A percentile compares a stretch with the other conserved stretches of the same genome.
Conservation (phyloP, 768 basidiomycete species). For the Amanita brunnescens region DNA sequence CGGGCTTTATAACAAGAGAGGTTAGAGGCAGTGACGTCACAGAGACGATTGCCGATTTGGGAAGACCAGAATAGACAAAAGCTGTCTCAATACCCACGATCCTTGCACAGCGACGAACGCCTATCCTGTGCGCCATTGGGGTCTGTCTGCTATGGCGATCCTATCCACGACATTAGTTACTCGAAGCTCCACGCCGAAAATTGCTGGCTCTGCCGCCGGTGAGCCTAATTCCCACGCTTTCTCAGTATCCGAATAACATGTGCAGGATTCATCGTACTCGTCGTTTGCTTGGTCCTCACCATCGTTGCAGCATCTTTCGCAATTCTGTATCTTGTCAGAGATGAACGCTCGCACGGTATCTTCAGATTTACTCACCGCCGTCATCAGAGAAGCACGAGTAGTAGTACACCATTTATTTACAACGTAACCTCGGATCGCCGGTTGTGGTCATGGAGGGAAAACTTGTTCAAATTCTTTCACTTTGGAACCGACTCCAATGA, state of each 20-base stretch:
- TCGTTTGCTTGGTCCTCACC: constrained; percentile 3
- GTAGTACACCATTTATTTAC: neutral
- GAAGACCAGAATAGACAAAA: neutral
- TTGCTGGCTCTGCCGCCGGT: constrained; percentile 6
- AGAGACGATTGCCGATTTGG: neutral
- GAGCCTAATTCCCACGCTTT: neutral
- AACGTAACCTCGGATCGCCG: neutral
- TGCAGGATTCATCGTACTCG: constrained; percentile 5
- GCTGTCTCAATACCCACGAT: neutral
- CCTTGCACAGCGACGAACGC: neutral
- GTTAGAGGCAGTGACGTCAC: neutral
- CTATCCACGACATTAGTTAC: neutral
- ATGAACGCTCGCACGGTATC: neutral
- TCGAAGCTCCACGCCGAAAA: neutral
- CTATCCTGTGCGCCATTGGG: too few species aligned
- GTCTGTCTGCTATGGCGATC: neutral
- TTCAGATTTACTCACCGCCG: neutral
- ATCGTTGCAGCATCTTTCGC: neutral
- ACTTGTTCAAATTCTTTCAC: neutral
- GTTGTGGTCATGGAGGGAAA: neutral
- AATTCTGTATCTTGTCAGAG: neutral
- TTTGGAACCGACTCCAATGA: neutral
- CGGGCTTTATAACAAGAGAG: neutral
- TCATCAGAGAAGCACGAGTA: neutral
- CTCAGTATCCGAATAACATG: neutral